Evolutionary conservation across 768 basidiomycete genomes (phyloP).

Genomic region (Holtermannia corniformis): DNA sequence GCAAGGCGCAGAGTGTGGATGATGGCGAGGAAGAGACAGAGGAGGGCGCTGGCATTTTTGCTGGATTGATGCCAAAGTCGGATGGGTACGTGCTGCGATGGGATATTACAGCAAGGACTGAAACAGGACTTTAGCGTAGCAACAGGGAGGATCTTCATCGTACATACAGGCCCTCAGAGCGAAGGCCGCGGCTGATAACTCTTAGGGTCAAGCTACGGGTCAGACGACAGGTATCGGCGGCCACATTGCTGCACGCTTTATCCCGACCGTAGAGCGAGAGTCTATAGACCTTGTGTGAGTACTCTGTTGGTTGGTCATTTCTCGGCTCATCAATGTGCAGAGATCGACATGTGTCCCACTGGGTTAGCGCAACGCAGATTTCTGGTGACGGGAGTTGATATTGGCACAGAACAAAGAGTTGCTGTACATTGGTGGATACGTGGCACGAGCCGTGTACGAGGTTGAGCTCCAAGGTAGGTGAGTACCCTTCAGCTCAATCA

Average conservation of each 20-base stretch:
- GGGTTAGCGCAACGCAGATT: conserved; percentile 1
- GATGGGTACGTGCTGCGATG: conserved; percentile 58
- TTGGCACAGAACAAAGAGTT: conserved; percentile 69
- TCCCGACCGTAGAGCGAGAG: conserved; percentile 93
- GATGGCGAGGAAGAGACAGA: conserved; percentile 46
- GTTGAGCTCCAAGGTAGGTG: conserved; percentile 57
- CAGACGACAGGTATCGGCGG: conserved; percentile 80
- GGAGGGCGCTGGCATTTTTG: conserved; percentile 77
- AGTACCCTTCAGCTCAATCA: too few species aligned
- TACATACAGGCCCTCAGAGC: conserved; percentile 39
- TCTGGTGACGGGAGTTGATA: not conserved
- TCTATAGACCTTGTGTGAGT: conserved; percentile 71
- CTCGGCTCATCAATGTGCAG: conserved; percentile 40
- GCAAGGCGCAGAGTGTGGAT: conserved; percentile 6
- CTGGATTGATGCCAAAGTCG: conserved; percentile 75
- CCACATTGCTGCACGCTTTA: conserved; percentile 70
- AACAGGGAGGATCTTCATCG: conserved; percentile 74
- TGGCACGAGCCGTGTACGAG: conserved; percentile 75
- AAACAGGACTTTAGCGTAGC: conserved; percentile 42
- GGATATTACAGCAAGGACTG: too few species aligned
- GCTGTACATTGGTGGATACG: conserved; percentile 69
- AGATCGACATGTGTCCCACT: conserved; percentile 55
- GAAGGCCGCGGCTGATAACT: not conserved
- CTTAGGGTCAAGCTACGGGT: conserved; percentile 73
- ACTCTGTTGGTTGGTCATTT: not conserved